phyloP scores from a whole-genome alignment of 768 basidiomycete genomes.

The Sporobolomyces pararoseus region DNA sequence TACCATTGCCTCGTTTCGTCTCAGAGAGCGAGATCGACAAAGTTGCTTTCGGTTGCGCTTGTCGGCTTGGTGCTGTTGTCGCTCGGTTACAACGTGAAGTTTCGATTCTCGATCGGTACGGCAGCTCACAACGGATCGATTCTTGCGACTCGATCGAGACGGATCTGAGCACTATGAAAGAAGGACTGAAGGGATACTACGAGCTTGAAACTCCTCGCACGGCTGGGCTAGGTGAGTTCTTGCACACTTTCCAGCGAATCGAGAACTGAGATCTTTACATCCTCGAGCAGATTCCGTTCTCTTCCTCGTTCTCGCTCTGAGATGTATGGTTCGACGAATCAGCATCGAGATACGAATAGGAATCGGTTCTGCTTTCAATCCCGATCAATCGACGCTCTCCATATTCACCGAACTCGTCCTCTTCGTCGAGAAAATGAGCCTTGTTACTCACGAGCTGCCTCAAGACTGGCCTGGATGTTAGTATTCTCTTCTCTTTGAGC shows the following conservation, averaged over 20 bases:
- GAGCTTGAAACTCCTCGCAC: background rate
- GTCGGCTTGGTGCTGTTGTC: constrained; percentile 27
- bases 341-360: constrained; percentile 36
- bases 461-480: constrained; percentile 26
- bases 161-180: constrained; percentile 27
- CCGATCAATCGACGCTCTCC: constrained; percentile 20
- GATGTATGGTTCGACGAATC: constrained; percentile 37
- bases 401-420: constrained; percentile 32
- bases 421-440: background rate
- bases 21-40: background rate
- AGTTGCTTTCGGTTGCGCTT: constrained; percentile 23
- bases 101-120: constrained; percentile 15
- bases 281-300: constrained; percentile 20
- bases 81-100: constrained; percentile 18
- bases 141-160: constrained; percentile 27
- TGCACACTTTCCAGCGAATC: too few relatives aligned
- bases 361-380: constrained; percentile 27
- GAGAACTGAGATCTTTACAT: too few relatives aligned
- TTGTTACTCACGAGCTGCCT: background rate
- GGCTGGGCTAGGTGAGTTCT: constrained; percentile 27
- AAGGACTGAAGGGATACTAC: background rate
- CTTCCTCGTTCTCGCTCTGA: constrained; percentile 25
- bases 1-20: constrained; percentile 13
- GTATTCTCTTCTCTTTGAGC: background rate
- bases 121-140: background rate